Conservation (phyloP, 2,329 filamentous ascomycete species). For the Penicillium sp. region DNA sequence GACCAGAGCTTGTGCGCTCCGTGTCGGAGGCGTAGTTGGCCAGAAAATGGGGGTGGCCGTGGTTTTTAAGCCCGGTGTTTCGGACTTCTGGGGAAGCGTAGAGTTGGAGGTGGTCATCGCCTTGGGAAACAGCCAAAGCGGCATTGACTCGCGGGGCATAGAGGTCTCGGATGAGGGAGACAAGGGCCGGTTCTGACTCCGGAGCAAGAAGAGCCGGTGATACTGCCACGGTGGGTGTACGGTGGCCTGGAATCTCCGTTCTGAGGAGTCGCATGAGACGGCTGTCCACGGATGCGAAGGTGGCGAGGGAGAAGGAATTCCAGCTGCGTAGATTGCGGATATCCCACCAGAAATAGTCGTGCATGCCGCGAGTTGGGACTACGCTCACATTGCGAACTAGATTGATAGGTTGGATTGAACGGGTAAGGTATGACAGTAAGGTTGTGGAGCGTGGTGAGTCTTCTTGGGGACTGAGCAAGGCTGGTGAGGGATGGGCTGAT, state of each 20-base stretch:
- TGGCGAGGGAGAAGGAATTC: slow-evolving; percentile 73
- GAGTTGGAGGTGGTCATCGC: slow-evolving; percentile 58
- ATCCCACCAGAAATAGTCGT: slow-evolving; percentile 95
- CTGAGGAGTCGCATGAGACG: slow-evolving; percentile 72
- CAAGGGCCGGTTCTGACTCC: slow-evolving; percentile 75
- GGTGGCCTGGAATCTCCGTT: slow-evolving; percentile 59
- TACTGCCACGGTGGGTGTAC: slow-evolving; percentile 35
- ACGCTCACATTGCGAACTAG: slow-evolving; percentile 79
- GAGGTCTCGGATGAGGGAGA: slow-evolving; percentile 73
- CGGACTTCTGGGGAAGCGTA: slow-evolving; percentile 44
- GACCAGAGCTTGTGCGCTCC: slow-evolving; percentile 50
- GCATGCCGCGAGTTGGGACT: slow-evolving; percentile 63
- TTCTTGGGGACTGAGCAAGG: slow-evolving; percentile 25
- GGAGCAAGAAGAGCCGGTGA: slow-evolving; percentile 62
- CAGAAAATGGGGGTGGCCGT: slow-evolving; percentile 54
- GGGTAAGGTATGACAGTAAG: slow-evolving; percentile 75
- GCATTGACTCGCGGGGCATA: slow-evolving; percentile 87
- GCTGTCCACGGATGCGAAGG: slow-evolving; percentile 68
- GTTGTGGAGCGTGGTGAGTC: slow-evolving; percentile 58
- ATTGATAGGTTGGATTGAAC: slow-evolving; percentile 77
- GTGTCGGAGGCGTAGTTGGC: slow-evolving; percentile 57
- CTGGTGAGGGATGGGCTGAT: slow-evolving; percentile 30
- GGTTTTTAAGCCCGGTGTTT: slow-evolving; percentile 39
- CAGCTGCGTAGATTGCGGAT: slow-evolving; percentile 83
- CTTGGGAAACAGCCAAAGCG: slow-evolving; percentile 74